phyloP scores from a whole-genome alignment of 1,284 basidiomycete species.

The Microbotryum scabiosae region DNA sequence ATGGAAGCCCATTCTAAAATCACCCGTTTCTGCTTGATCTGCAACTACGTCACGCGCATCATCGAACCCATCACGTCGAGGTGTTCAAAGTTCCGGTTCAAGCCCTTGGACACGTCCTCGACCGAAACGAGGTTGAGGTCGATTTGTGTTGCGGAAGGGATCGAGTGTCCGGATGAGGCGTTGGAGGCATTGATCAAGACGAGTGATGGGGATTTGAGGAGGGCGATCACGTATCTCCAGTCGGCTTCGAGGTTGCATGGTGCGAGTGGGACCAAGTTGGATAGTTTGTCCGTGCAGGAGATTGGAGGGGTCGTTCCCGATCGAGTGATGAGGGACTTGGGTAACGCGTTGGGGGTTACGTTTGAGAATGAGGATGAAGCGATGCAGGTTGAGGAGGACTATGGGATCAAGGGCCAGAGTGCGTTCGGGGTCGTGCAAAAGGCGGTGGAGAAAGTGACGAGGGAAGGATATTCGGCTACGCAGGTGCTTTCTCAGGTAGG shows the following conservation, averaged over 20 bases:
- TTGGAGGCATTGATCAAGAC: slow-evolving; percentile 65
- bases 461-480: slow-evolving; percentile 85
- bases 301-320: slow-evolving; percentile 93
- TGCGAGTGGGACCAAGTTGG: slow-evolving; percentile 61
- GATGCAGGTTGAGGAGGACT: slow-evolving; percentile 43
- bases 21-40: slow-evolving; percentile 95
- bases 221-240: slow-evolving; percentile 97
- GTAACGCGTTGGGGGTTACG: slow-evolving; percentile 67
- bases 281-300: slow-evolving; percentile 68
- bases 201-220: slow-evolving; percentile 87
- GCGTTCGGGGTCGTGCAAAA: slow-evolving; percentile 63
- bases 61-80: slow-evolving; percentile 98
- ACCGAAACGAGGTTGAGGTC: slow-evolving; percentile 67
- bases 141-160: slow-evolving; percentile 58
- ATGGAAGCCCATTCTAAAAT: slow-evolving; percentile 98
- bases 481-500: slow-evolving; percentile 81
- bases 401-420: slow-evolving; percentile 29
- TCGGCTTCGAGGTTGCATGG: slow-evolving; percentile 78
- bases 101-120: slow-evolving; percentile 71
- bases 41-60: slow-evolving; percentile 98
- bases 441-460: slow-evolving; percentile 65
- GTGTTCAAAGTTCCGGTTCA: slow-evolving; percentile 98
- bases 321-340: slow-evolving; percentile 60
- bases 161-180: slow-evolving; percentile 49
- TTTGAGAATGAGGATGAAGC: slow-evolving; percentile 25